Conservation (phyloP, 2,329 filamentous ascomycete species). For the Phialophora chinensis region DNA sequence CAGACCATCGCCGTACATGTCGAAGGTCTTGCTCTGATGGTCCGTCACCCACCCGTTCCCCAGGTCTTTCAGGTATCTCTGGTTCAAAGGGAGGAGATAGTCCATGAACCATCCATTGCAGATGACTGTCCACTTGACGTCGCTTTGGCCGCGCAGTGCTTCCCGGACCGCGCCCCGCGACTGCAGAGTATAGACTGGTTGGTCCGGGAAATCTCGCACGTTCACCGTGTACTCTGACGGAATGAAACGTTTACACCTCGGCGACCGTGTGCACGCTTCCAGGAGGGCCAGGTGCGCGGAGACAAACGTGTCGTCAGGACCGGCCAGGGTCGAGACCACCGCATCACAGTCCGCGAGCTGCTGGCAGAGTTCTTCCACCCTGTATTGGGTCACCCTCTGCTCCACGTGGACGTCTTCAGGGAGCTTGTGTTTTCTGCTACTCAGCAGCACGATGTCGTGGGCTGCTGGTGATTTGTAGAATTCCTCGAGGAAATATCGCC, state of each 20-base stretch:
- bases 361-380: neutral
- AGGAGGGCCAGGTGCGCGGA: neutral
- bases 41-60: neutral
- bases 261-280: neutral
- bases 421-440: neutral
- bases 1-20: neutral
- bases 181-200: neutral
- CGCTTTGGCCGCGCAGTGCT: neutral
- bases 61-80: neutral
- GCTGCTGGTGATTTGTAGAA: neutral
- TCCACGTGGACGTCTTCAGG: neutral
- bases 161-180: neutral
- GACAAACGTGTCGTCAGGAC: neutral
- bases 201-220: neutral
- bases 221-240: neutral
- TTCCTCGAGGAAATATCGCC: neutral
- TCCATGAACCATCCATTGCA: neutral
- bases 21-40: neutral
- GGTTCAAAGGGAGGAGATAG: neutral
- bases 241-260: neutral
- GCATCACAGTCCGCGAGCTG: neutral
- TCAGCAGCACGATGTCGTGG: neutral
- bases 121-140: neutral
- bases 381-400: neutral
- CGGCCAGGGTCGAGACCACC: neutral